Evolutionary conservation across 345 rosid species (phyloP).

Genomic region (Brassica incana): DNA sequence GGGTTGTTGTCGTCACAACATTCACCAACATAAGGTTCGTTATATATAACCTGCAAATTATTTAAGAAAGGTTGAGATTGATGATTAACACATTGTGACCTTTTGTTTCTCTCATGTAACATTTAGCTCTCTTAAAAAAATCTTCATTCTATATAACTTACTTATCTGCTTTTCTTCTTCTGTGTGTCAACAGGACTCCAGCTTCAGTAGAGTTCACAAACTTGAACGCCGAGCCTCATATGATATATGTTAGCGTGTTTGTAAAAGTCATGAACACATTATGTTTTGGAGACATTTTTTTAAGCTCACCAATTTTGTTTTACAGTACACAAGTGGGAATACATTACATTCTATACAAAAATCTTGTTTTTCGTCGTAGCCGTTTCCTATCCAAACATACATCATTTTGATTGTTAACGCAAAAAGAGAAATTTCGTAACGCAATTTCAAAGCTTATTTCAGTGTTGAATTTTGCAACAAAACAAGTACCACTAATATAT

Average conservation of each 20-base stretch:
- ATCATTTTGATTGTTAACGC: neutral
- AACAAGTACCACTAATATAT: neutral
- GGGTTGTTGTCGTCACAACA: slow-evolving; percentile 29
- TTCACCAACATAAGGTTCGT: slow-evolving; percentile 49
- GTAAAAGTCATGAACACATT: neutral
- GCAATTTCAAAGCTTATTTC: neutral
- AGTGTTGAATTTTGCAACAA: neutral
- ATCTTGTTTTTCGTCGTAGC: neutral
- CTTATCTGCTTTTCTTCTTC: neutral
- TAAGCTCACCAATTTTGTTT: neutral
- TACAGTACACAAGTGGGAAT: neutral
- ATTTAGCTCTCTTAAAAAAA: neutral
- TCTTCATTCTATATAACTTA: neutral
- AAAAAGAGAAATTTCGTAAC: neutral
- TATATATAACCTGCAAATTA: neutral
- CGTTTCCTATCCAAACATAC: neutral
- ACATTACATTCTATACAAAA: neutral
- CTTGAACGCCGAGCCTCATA: neutral
- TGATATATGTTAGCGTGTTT: neutral
- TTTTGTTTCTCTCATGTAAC: neutral
- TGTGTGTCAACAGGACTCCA: neutral
- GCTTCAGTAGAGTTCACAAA: neutral
- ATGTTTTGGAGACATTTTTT: neutral
- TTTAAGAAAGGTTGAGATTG: neutral
- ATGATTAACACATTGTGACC: neutral